A percentile compares a stretch with the other conserved stretches of the same genome.
These are phyloP conservation scores for Rosa lucieae DNA, from an alignment of 306 rosid species.

Conservation along the genomic window DNA sequence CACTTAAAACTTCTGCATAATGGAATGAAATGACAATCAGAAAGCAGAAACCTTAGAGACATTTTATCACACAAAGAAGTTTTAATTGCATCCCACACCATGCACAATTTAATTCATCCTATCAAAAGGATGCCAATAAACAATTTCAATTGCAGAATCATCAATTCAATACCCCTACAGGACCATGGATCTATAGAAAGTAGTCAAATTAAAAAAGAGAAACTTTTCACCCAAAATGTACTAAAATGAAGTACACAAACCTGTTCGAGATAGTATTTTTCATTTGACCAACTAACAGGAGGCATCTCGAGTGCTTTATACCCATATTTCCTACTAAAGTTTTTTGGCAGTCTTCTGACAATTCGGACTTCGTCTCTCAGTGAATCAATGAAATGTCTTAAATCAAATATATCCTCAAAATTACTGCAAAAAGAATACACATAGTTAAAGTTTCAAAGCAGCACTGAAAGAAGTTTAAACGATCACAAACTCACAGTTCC, in stretches of 20 bases:
- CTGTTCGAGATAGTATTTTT: constrained; percentile 85
- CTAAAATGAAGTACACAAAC: constrained; percentile 37
- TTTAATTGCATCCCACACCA: not conserved
- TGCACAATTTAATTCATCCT: not conserved
- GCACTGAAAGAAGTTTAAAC: constrained; percentile 16
- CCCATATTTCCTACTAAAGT: constrained; percentile 60
- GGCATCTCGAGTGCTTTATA: constrained; percentile 62
- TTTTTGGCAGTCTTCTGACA: constrained; percentile 86
- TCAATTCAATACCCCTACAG: not conserved
- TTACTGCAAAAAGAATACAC: constrained; percentile 59
- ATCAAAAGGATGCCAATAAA: not conserved
- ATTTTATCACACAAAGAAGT: not conserved
- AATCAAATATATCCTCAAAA: constrained; percentile 91
- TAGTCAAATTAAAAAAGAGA: not conserved
- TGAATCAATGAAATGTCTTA: constrained; percentile 82
- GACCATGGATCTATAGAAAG: not conserved
- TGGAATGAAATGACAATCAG: constrained; percentile 1
- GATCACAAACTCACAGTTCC: constrained; percentile 7
- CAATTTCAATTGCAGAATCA: constrained; percentile 17
- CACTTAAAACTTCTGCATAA: constrained; percentile 16
- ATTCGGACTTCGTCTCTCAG: constrained; percentile 90
- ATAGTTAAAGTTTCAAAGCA: constrained; percentile 31
- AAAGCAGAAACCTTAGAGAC: not conserved
- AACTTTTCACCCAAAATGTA: not conserved
- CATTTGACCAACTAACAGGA: constrained; percentile 98